A percentile compares a stretch with the other conserved stretches of the same genome.
These are phyloP conservation scores for Mucor mucedo DNA, from an alignment of 371 early-diverging fungal genomes.

Conservation along the genomic window DNA sequence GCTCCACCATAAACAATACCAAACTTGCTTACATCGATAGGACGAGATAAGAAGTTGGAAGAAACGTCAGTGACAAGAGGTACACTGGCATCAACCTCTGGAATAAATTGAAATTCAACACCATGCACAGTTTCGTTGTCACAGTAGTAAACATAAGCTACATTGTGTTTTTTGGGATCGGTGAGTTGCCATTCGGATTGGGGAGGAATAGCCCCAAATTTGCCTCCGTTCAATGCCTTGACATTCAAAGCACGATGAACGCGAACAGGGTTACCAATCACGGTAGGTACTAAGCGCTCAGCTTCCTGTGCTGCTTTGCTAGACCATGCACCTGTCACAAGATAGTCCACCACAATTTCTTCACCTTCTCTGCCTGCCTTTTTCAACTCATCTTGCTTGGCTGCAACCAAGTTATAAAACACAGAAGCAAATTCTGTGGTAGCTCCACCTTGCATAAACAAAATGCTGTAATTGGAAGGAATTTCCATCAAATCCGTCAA, in stretches of 20 bases:
- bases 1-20: slow-evolving; percentile 94
- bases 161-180: slow-evolving; percentile 59
- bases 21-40: slow-evolving; percentile 82
- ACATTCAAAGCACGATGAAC: slow-evolving; percentile 73
- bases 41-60: slow-evolving; percentile 89
- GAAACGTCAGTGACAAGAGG: slow-evolving; percentile 95
- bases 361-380: slow-evolving; percentile 29
- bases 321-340: slow-evolving; percentile 96
- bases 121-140: slow-evolving; percentile 98
- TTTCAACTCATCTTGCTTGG: slow-evolving; percentile 59
- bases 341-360: slow-evolving; percentile 76
- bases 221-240: slow-evolving; percentile 52
- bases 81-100: slow-evolving; percentile 66
- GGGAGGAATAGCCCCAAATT: slow-evolving; percentile 64
- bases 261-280: slow-evolving; percentile 35
- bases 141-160: slow-evolving; percentile 93
- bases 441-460: slow-evolving; percentile 97
- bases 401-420: slow-evolving; percentile 85
- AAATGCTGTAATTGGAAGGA: slow-evolving; percentile 86
- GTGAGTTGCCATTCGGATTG: slow-evolving; percentile 71
- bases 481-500: slow-evolving; percentile 75
- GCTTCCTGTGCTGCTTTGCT: slow-evolving; percentile 90
- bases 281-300: slow-evolving; percentile 66
- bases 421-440: slow-evolving; percentile 90
- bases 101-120: slow-evolving; percentile 77